Base-by-base conservation (phyloP, 2,329 filamentous ascomycete species). In the Penicillium olsonii region DNA sequence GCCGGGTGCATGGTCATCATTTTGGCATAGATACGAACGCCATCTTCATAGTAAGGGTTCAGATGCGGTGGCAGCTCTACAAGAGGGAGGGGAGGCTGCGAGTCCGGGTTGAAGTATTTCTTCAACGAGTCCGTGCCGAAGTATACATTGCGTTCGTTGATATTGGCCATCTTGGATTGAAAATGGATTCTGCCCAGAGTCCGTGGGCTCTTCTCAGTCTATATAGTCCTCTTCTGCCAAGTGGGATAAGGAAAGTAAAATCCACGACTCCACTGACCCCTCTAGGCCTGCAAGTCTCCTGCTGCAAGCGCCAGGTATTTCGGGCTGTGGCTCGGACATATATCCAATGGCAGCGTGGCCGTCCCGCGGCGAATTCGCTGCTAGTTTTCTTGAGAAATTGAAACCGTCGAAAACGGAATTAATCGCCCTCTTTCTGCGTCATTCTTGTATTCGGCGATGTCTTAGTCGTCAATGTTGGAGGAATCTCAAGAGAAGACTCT, bases 1-100 rank as follows among this genome's bases (percentile, higher is more conserved):
- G 82, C 80, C 1, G 84, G 83, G 57, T 83, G 80, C 72, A 80
- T 80, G 2, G 80, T 82, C 77, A 86, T 80, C 80, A 86, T 82
- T 68, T 86, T 85, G 31, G 83, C 83, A 54, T 84, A 85, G 44
- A 86, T 83, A 10, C 81, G 76, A 4, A 86, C 78, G 4, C 80
- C 80, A 77, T 85, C 76, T 20, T 75, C 54, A 17, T 76, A 72
- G 53, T 78, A 81, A 2, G 82, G 82, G 50, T 86, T 86, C 27
- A 86, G 69, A 10, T 67, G 68, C 14, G 74, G 71, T 0, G 83
- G 83, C 3, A 86, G 68, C 66, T 87, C 84, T 5, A 87, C 80
- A 2, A 87, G 72, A 1, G 84, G 84, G 8, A 85, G 61, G 0
- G 81, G 81, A 2, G 83, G 82, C 19, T 77, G 73, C 1, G 65